These are phyloP conservation scores for Myxozyma kluyveri DNA, from an alignment of 805 yeast species.

Conservation along the genomic window DNA sequence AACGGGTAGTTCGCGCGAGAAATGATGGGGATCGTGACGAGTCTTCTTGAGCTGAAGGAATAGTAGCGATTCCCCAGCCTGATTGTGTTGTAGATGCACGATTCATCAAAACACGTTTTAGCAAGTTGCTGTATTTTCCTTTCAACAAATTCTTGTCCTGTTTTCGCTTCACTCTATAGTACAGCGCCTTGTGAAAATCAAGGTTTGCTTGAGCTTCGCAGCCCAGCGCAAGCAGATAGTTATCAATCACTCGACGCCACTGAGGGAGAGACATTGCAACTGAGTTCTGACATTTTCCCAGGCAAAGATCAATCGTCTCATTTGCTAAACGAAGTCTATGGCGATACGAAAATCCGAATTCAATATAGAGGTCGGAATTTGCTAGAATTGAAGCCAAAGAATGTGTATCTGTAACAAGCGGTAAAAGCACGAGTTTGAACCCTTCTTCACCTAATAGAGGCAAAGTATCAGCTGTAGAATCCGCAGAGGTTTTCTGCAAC, in stretches of 20 bases:
- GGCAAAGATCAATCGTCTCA: slow-evolving; percentile 49
- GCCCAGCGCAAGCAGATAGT: slow-evolving; percentile 59
- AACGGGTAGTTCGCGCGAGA: slow-evolving; percentile 6
- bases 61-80: no score
- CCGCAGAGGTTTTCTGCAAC: no score
- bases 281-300: slow-evolving; percentile 37
- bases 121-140: slow-evolving; percentile 4
- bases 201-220: slow-evolving; percentile 69
- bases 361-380: slow-evolving; percentile 61
- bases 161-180: slow-evolving; percentile 34
- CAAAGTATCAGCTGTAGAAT: slow-evolving; percentile 34
- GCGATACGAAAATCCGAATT: slow-evolving; percentile 53
- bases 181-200: slow-evolving; percentile 49
- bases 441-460: slow-evolving; percentile 35
- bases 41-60: no score
- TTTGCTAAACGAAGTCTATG: slow-evolving; percentile 60
- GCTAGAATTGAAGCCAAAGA: slow-evolving; percentile 51
- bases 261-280: slow-evolving; percentile 49
- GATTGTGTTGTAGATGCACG: slow-evolving; percentile 12
- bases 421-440: slow-evolving; percentile 52
- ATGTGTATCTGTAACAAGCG: slow-evolving; percentile 50
- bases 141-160: slow-evolving; percentile 35
- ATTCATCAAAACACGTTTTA: slow-evolving; percentile 17
- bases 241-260: slow-evolving; percentile 74
- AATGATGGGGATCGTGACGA: slow-evolving; percentile 2